Conservation (phyloP, 2,329 filamentous ascomycete genomes). For the Aspergillus amoenus region DNA sequence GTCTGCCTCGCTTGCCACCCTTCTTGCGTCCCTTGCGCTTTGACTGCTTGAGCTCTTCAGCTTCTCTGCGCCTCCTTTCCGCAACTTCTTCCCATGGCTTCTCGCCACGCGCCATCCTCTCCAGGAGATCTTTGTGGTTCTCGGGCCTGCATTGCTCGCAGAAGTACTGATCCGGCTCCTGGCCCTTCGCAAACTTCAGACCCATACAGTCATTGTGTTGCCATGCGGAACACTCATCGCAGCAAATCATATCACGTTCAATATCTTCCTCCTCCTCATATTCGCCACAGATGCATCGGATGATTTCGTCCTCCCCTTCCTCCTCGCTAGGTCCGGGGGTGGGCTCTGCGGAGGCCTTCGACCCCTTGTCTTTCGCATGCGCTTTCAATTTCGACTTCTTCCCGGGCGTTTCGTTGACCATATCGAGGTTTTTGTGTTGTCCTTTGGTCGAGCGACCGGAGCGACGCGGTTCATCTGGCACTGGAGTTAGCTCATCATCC, state of each 20-base stretch:
- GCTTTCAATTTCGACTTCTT: conserved; percentile 50
- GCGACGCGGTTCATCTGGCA: conserved; percentile 79
- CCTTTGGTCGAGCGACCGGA: conserved; percentile 96
- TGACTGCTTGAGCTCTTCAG: conserved; percentile 57
- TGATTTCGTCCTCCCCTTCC: conserved; percentile 65
- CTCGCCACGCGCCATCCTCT: conserved; percentile 75
- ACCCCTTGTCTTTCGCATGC: conserved; percentile 45
- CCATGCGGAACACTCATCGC: conserved; percentile 90
- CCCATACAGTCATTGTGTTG: conserved; percentile 97
- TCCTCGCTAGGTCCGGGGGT: conserved; percentile 48
- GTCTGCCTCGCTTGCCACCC: conserved; percentile 60
- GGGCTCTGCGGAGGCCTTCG: conserved; percentile 49
- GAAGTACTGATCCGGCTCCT: conserved; percentile 81
- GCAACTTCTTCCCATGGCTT: conserved; percentile 78
- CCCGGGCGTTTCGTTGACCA: conserved; percentile 58
- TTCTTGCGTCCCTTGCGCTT: conserved; percentile 57
- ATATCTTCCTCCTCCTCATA: conserved; percentile 82
- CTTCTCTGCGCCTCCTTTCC: conserved; percentile 62
- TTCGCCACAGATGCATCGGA: conserved; percentile 90
- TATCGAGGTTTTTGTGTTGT: conserved; percentile 87
- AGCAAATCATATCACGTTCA: conserved; percentile 91
- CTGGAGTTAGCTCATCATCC: conserved; percentile 30
- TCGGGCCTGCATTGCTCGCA: conserved; percentile 87
- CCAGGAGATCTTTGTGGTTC: conserved; percentile 77
- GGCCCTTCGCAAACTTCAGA: conserved; percentile 71